A percentile compares a stretch with the other conserved stretches of the same genome.
These are phyloP conservation scores for Dacryopinax primogenitus DNA, from an alignment of 768 basidiomycete species.

Conservation along the genomic window DNA sequence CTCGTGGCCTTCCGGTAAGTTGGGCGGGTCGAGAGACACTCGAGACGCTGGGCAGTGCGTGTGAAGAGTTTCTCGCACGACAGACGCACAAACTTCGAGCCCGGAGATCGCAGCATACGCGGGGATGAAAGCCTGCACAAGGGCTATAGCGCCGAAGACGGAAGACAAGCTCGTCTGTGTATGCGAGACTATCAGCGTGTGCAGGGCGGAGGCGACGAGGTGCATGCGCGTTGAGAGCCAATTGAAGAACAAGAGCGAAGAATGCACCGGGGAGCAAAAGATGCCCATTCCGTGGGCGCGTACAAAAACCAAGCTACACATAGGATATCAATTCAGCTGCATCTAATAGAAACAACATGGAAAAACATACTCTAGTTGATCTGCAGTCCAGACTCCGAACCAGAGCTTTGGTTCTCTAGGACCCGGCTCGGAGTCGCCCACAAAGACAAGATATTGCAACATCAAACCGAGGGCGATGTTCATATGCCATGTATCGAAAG, in stretches of 20 bases:
- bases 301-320: background rate
- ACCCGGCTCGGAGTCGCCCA: background rate
- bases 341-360: background rate
- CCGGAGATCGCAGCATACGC: background rate
- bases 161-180: background rate
- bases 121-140: background rate
- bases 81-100: background rate
- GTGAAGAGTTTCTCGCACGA: background rate
- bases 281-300: background rate
- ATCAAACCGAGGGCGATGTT: background rate
- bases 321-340: background rate
- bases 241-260: background rate
- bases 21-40: background rate
- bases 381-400: background rate
- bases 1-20: background rate
- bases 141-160: background rate
- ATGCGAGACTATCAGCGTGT: background rate
- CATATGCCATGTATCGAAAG: slow-evolving; percentile 1
- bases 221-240: background rate
- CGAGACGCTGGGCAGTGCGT: background rate
- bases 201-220: background rate
- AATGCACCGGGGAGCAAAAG: background rate
- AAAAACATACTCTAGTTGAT: background rate
- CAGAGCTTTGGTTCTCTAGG: background rate
- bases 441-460: background rate